Conservation (phyloP, 306 rosid genomes). For the Corylus heterophylla region DNA sequence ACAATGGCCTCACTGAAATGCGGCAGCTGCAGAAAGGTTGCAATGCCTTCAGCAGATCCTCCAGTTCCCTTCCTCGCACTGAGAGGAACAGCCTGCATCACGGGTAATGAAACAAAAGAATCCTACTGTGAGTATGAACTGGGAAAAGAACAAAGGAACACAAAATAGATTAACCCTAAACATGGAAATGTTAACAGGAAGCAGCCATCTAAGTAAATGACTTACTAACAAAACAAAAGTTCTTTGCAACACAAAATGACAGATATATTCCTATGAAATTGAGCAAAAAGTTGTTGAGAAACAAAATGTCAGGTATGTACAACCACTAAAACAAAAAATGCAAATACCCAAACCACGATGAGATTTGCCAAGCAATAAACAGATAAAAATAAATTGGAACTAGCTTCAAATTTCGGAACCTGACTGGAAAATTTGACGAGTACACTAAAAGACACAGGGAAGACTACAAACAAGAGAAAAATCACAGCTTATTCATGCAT, state of each 20-base stretch:
- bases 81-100: conserved; percentile 92
- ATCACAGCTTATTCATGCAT: not conserved
- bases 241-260: not conserved
- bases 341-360: not conserved
- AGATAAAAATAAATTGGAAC: not conserved
- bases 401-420: not conserved
- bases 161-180: not conserved
- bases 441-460: not conserved
- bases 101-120: conserved; percentile 21
- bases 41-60: conserved; percentile 93
- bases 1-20: conserved; percentile 81
- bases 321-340: not conserved
- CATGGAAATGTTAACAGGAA: not conserved
- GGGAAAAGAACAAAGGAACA: not conserved
- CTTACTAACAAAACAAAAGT: not conserved
- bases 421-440: not conserved
- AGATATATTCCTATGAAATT: not conserved
- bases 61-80: conserved; percentile 85
- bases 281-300: not conserved
- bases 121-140: conserved; percentile 8
- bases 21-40: conserved; percentile 96
- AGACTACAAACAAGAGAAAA: not conserved
- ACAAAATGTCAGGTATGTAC: not conserved
- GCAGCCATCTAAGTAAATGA: not conserved
- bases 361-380: not conserved